phyloP scores from a whole-genome alignment of 2,329 filamentous ascomycete genomes.

The Cladophialophora chaetospira region DNA sequence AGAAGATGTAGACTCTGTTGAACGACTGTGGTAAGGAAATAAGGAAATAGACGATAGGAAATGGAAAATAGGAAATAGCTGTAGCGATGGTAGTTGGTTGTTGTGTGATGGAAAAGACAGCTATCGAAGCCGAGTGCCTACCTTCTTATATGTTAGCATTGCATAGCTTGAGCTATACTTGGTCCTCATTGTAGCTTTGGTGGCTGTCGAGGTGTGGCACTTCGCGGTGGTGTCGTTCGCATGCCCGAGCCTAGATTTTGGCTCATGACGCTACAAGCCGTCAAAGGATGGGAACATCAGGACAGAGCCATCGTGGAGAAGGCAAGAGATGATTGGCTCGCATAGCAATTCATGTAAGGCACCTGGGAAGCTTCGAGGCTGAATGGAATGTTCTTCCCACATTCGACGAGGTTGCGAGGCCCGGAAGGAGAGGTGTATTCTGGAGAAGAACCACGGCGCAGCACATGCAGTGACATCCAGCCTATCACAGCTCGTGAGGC shows the following conservation, averaged over 20 bases:
- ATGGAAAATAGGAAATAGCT: slow-evolving; percentile 5
- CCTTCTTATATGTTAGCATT: slow-evolving; percentile 21
- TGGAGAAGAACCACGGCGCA: not conserved
- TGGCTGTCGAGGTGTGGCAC: slow-evolving; percentile 7
- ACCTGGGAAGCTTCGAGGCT: not conserved
- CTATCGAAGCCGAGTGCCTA: not conserved
- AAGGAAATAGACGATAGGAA: too few relatives aligned
- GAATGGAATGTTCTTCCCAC: not conserved
- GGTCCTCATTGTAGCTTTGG: not conserved
- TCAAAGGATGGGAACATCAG: not conserved
- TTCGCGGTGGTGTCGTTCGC: not conserved
- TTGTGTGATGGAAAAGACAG: slow-evolving; percentile 11
- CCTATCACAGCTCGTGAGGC: slow-evolving; percentile 1
- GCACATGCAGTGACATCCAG: not conserved
- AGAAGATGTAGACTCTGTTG: slow-evolving; percentile 4
- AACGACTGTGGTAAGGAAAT: slow-evolving; percentile 21
- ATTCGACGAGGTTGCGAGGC: not conserved
- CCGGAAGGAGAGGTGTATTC: not conserved
- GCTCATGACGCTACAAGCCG: not conserved
- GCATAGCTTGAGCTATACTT: not conserved
- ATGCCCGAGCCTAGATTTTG: not conserved
- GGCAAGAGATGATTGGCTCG: slow-evolving; percentile 6
- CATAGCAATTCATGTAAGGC: slow-evolving; percentile 14
- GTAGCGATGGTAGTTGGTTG: slow-evolving; percentile 6
- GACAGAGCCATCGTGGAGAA: not conserved